These are phyloP conservation scores for Diplocarpon rosae DNA, from an alignment of 2,329 filamentous ascomycete genomes.

Conservation along the genomic window DNA sequence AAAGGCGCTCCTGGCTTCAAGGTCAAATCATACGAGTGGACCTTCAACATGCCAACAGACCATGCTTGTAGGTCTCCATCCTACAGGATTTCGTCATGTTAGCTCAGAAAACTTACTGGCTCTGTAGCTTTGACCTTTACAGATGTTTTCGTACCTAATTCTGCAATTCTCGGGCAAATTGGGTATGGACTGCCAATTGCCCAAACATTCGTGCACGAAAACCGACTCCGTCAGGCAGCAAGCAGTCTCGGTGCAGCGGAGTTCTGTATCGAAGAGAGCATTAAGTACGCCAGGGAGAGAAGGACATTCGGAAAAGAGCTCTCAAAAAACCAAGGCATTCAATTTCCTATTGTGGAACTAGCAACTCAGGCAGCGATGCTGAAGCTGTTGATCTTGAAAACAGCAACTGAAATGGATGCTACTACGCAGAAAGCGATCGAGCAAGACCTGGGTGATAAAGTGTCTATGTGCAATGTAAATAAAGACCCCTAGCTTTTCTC, in stretches of 20 bases:
- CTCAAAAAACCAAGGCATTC: conserved; percentile 50
- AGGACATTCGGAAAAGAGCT: conserved; percentile 45
- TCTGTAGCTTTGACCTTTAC: conserved; percentile 36
- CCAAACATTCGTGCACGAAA: conserved; percentile 56
- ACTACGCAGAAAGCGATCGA: conserved; percentile 39
- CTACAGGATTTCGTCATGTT: neutral
- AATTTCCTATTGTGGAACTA: conserved; percentile 53
- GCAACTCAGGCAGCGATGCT: conserved; percentile 52
- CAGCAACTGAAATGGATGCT: conserved; percentile 49
- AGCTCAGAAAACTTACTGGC: neutral
- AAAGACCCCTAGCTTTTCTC: conserved; percentile 21
- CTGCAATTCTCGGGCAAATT: conserved; percentile 39
- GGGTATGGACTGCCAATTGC: conserved; percentile 47
- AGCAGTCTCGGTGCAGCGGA: conserved; percentile 47
- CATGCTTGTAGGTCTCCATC: conserved; percentile 35
- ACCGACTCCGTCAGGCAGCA: conserved; percentile 53
- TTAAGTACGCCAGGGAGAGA: conserved; percentile 43
- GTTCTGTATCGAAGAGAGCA: conserved; percentile 47
- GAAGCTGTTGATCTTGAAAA: conserved; percentile 47
- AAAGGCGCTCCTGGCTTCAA: conserved; percentile 38
- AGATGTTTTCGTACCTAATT: conserved; percentile 44
- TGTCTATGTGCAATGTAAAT: conserved; percentile 5
- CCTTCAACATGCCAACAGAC: conserved; percentile 56
- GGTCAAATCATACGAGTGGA: conserved; percentile 51
- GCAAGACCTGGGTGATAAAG: conserved; percentile 13